Base-by-base conservation (phyloP, 2,329 filamentous ascomycete species). In the Immersiporthe knoxdaviesiana region DNA sequence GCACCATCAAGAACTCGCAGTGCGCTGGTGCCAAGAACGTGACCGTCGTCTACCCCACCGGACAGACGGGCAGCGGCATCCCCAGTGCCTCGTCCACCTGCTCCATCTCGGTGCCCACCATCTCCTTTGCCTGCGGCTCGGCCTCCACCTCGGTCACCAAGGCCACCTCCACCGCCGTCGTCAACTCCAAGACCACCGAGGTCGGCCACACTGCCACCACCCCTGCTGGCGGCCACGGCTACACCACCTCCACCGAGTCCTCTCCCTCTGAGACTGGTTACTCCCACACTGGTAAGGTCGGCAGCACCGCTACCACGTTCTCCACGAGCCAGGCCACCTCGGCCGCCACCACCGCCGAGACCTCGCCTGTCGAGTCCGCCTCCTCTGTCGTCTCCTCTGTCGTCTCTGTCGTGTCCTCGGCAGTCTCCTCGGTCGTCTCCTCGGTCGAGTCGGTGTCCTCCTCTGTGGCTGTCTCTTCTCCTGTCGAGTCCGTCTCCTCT, bases 11-110 rank as follows among this genome's bases (percentile, higher is more conserved):
- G 81, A 97, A 97, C 87, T 88, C 84, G 71, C 93, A 97, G 85
- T 98, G 95, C 79, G 95, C 94, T 87, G 94, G 94, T 80, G 94
- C 95, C 73, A 93, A 87, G 78, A 90, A 88, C 69, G 93, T 97
- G 71, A 89, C 87, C 67, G 90, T 97, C 78, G 81, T 89, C 78
- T 88, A 85, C 80, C 85, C 87, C 72, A 80, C 87, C 69, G 70
- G 70, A 39, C 88, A 90, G 77, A 82, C 87, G 72, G 79, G 85
- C 72, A 84, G 85, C 76, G 78, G 83, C 70, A 84, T 88, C 78
- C 80, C 67, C 64, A 50, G 35, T 21, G 67, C 64, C 5, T 69
- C 70, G n/a, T 65, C 84, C 63, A 81, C 80, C 75, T 96, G 92
- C 84, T 85, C 86, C 74, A 85, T 97, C 75, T 89, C 90, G 75